Conservation (phyloP, 768 basidiomycete genomes). For the Suillus americanus region DNA sequence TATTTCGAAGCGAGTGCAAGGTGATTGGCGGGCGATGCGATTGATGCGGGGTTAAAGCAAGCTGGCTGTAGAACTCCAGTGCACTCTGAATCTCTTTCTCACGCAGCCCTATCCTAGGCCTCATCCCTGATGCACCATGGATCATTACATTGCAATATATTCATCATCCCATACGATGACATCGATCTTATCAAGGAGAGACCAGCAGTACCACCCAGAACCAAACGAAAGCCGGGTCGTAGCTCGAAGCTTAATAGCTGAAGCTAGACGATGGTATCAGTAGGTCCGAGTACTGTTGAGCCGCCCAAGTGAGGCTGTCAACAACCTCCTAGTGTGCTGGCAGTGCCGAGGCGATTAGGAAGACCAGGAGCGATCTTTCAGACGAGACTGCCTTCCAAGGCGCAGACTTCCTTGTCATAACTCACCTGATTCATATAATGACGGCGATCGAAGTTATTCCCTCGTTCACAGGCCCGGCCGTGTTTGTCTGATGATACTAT, state of each 20-base stretch:
- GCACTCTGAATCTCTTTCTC: slow-evolving; percentile 73
- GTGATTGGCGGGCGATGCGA: slow-evolving; percentile 43
- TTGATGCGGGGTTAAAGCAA: slow-evolving; percentile 61
- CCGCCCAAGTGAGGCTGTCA: neutral
- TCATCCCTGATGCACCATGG: slow-evolving; percentile 78
- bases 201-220: slow-evolving; percentile 63
- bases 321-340: slow-evolving; percentile 10
- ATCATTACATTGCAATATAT: slow-evolving; percentile 49
- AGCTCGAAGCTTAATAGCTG: slow-evolving; percentile 60
- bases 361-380: slow-evolving; percentile 27
- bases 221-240: slow-evolving; percentile 49
- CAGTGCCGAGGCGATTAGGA: slow-evolving; percentile 46
- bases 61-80: slow-evolving; percentile 76
- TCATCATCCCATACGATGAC: neutral
- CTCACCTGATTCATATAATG: slow-evolving; percentile 54
- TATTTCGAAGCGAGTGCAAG: slow-evolving; percentile 19
- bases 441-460: slow-evolving; percentile 61
- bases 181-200: neutral
- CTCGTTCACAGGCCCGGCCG: slow-evolving; percentile 72
- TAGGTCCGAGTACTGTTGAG: neutral
- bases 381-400: slow-evolving; percentile 25
- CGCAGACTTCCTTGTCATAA: slow-evolving; percentile 40
- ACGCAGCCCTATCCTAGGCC: slow-evolving; percentile 50
- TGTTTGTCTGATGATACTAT: slow-evolving; percentile 51
- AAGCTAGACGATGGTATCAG: slow-evolving; percentile 57